Conservation (phyloP, 2,329 filamentous ascomycete species). For the Aspergillus puulaauensis region DNA sequence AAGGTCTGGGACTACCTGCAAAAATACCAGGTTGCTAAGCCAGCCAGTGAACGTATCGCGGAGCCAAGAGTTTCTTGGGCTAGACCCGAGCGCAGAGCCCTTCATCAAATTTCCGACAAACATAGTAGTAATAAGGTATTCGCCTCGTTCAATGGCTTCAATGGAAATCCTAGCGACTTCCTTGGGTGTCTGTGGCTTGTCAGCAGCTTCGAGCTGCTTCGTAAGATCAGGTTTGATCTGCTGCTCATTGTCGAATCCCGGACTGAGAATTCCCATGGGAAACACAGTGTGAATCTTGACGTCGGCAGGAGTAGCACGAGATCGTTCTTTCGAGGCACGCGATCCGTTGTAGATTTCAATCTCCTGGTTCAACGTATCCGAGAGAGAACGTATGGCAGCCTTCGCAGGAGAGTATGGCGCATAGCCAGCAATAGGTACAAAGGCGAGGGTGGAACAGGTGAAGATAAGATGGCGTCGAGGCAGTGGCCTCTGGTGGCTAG, state of each 20-base stretch:
- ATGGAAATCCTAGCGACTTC: slow-evolving; percentile 72
- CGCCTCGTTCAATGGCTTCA: slow-evolving; percentile 72
- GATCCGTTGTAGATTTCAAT: slow-evolving; percentile 77
- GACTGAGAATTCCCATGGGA: slow-evolving; percentile 78
- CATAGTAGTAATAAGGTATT: slow-evolving; percentile 76
- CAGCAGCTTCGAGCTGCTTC: slow-evolving; percentile 74
- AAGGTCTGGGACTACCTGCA: slow-evolving; percentile 59
- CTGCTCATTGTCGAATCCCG: slow-evolving; percentile 75
- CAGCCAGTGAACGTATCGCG: slow-evolving; percentile 57
- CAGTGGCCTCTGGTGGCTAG: slow-evolving; percentile 32
- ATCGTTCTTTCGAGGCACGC: slow-evolving; percentile 39
- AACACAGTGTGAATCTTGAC: slow-evolving; percentile 80
- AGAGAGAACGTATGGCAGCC: slow-evolving; percentile 76
- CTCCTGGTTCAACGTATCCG: slow-evolving; percentile 82
- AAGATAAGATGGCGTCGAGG: slow-evolving; percentile 74
- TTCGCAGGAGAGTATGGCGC: slow-evolving; percentile 81
- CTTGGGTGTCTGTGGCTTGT: slow-evolving; percentile 75
- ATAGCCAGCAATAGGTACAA: slow-evolving; percentile 80
- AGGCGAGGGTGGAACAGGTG: slow-evolving; percentile 74
- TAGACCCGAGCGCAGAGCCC: slow-evolving; percentile 53
- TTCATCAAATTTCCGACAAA: slow-evolving; percentile 72
- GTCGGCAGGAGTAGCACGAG: slow-evolving; percentile 55
- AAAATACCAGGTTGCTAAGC: slow-evolving; percentile 54
- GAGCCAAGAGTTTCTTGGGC: slow-evolving; percentile 53
- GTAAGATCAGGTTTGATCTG: slow-evolving; percentile 77